Base-by-base conservation (phyloP, 116 monocot genomes). In the Cymodocea nodosa region DNA sequence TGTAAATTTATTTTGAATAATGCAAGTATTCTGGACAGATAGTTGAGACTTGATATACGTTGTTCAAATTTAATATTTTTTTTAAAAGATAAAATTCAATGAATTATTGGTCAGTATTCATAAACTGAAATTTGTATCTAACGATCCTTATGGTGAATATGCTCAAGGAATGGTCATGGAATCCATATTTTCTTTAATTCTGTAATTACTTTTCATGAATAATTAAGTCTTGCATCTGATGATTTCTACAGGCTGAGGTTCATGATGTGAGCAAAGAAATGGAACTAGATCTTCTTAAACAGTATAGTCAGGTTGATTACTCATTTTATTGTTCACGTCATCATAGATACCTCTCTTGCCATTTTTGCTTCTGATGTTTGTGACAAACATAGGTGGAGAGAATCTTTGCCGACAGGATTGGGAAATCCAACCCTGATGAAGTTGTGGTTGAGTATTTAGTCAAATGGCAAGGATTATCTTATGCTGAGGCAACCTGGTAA, bases 401-500 rank as follows among this genome's bases (percentile, higher is more conserved):
- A 79, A 86, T 97, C 44, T 88, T 97, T 82, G 83, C 88, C 48
- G 88, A 97, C 77, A 85, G 89, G 73, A 83, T 97, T 59, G 78
- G 78, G 40, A 88, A 85, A 63, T 62, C 74, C 68, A 73, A 70
- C 59, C 74, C 76, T 60, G 97, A 85, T 77, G 97, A 91, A 76
- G 71, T 97, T 60, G 76, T 91, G 52, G 76, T 82, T 48, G 97
- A 97, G 65, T 97, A 97, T 86, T 81, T 97, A 71, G 92, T 92
- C 35, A 88, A 91, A 78, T 97, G 97, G 97, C 91, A 84, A 77
- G 97, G 97, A 13, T 83, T 97, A 61, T 85, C 97, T 64, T 97
- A 97, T 87, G 97, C 97, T 64, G 97, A 97, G 76, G 82, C 97
- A 72, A 97, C 97, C 58, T 97, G 97, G 97, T 97, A 90, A 24